Evolutionary conservation across 768 basidiomycete species (phyloP).

Genomic region (Mycena kentingensis): DNA sequence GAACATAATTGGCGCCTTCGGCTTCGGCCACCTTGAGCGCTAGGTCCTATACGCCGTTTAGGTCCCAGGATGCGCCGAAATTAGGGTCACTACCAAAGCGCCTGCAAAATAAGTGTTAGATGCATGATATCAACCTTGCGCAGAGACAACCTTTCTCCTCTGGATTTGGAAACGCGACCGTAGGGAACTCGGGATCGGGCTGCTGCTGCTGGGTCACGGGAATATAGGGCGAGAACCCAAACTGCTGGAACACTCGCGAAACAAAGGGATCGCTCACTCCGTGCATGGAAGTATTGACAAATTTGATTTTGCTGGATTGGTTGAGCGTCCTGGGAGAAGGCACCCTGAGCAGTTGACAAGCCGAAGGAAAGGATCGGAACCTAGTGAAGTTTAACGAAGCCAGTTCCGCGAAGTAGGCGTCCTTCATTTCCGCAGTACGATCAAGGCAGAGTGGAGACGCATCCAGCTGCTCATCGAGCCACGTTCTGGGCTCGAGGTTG

Average conservation of each 20-base stretch:
- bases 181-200: constrained; percentile 86
- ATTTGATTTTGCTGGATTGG: constrained; percentile 44
- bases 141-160: constrained; percentile 73
- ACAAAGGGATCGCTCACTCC: constrained; percentile 78
- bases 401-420: constrained; percentile 56
- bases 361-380: not conserved
- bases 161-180: constrained; percentile 85
- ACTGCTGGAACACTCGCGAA: constrained; percentile 54
- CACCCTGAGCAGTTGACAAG: constrained; percentile 18
- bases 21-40: constrained; percentile 65
- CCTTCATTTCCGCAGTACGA: constrained; percentile 58
- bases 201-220: constrained; percentile 66
- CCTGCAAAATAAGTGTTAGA: constrained; percentile 33
- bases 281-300: constrained; percentile 91
- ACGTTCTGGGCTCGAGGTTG: constrained; percentile 58
- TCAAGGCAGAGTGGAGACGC: constrained; percentile 53
- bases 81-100: constrained; percentile 42
- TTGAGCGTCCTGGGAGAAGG: constrained; percentile 38
- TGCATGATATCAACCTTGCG: constrained; percentile 3
- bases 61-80: not conserved
- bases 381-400: constrained; percentile 29
- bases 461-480: constrained; percentile 38
- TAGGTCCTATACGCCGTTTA: constrained; percentile 47
- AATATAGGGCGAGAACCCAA: constrained; percentile 60
- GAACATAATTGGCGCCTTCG: constrained; percentile 58